Conservation (phyloP, 257 asterid species). For the Jacaranda mimosifolia region DNA sequence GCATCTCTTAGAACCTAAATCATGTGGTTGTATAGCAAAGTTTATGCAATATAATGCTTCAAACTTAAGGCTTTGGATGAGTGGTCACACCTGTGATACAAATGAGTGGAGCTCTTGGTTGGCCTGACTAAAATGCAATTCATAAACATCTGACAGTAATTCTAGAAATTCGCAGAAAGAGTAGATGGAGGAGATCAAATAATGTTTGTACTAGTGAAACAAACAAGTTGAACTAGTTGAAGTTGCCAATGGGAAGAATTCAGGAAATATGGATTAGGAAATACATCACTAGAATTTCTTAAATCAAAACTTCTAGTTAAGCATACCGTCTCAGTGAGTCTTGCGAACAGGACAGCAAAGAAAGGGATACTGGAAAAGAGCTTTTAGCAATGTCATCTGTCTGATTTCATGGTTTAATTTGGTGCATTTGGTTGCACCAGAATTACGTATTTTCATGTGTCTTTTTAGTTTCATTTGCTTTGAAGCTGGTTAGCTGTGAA, state of each 20-base stretch:
- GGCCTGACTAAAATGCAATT: background rate
- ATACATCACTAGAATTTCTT: background rate
- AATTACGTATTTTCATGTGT: constrained; percentile 14
- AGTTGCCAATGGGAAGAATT: constrained; percentile 5
- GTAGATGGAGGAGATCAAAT: background rate
- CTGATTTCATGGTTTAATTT: constrained; percentile 16
- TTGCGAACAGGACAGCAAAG: background rate
- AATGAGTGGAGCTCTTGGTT: background rate
- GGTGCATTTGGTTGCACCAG: constrained; percentile 23
- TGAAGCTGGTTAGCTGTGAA: constrained; percentile 7
- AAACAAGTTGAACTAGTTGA: background rate
- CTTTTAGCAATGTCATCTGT: constrained; percentile 5
- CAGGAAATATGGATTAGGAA: background rate
- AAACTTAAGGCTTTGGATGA: background rate
- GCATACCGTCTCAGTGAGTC: background rate
- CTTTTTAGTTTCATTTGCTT: background rate
- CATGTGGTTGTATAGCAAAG: background rate
- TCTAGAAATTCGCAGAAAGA: background rate
- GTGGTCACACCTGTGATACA: background rate
- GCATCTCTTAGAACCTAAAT: background rate
- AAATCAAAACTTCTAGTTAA: constrained; percentile 1
- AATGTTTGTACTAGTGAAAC: background rate
- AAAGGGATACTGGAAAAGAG: background rate
- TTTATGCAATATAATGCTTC: background rate
- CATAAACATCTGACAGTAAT: background rate